A percentile compares a stretch with the other conserved stretches of the same genome.
Evolutionary conservation across 805 yeast species (phyloP).

Genomic region (Barnettozyma populi): DNA sequence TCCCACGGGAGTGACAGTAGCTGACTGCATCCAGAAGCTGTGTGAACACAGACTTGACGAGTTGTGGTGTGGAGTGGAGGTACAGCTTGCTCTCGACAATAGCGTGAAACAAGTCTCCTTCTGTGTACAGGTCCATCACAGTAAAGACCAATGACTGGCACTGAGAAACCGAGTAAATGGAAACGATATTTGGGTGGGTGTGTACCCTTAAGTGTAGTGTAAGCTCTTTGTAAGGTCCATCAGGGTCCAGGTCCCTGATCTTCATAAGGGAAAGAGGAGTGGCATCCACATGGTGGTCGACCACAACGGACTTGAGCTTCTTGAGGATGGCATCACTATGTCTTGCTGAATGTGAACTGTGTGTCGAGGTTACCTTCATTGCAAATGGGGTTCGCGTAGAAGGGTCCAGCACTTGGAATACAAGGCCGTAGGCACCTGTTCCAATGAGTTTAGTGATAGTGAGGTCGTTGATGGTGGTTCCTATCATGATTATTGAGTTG

Average conservation of each 20-base stretch:
- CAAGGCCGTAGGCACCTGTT: conserved; percentile 82
- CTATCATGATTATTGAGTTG: conserved; percentile 1
- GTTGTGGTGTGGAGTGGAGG: conserved; percentile 38
- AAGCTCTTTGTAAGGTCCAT: conserved; percentile 49
- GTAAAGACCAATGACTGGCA: conserved; percentile 55
- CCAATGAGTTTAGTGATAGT: conserved; percentile 37
- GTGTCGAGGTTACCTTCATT: conserved; percentile 54
- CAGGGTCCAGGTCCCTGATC: conserved; percentile 13
- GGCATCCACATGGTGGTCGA: conserved; percentile 5
- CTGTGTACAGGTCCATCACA: conserved; percentile 79
- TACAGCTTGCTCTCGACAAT: conserved; percentile 74
- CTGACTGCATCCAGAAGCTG: conserved; percentile 81
- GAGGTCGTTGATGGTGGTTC: conserved; percentile 17
- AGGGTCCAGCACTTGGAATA: conserved; percentile 60
- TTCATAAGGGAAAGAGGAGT: neutral
- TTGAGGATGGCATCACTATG: conserved; percentile 21
- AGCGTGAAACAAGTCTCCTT: conserved; percentile 82
- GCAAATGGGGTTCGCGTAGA: conserved; percentile 51
- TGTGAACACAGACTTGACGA: conserved; percentile 52
- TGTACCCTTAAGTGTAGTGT: conserved; percentile 71
- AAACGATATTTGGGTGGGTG: conserved; percentile 69
- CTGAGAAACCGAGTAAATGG: conserved; percentile 69
- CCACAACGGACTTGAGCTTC: conserved; percentile 18
- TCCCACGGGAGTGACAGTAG: conserved; percentile 76
- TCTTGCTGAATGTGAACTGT: conserved; percentile 5